Percentiles rank a stretch among this genome's conserved stretches.
These are phyloP conservation scores for Saccharomycopsis sp. DNA, from an alignment of 805 yeast species.

Conservation along the genomic window DNA sequence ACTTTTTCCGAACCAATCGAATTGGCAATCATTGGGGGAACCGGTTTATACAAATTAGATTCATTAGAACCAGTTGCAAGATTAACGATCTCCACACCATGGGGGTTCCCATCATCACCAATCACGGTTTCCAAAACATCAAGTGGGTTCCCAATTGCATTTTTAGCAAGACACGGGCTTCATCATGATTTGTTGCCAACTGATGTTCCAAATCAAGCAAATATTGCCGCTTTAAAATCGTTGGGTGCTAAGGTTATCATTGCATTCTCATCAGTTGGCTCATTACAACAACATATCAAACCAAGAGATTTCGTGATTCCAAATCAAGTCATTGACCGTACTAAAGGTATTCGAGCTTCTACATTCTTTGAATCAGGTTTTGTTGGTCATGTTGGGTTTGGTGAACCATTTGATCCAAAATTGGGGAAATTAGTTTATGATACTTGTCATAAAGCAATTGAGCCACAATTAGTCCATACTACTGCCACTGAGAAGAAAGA, in stretches of 20 bases:
- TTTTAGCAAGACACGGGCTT: slow-evolving; percentile 89
- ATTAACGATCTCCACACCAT: slow-evolving; percentile 80
- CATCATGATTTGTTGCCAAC: slow-evolving; percentile 87
- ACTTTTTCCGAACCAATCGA: slow-evolving; percentile 59
- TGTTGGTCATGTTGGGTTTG: slow-evolving; percentile 96
- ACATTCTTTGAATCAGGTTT: slow-evolving; percentile 88
- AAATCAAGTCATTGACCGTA: slow-evolving; percentile 91
- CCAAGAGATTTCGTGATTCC: slow-evolving; percentile 98
- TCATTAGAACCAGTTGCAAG: slow-evolving; percentile 81
- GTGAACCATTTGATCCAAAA: slow-evolving; percentile 86
- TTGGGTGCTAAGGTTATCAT: slow-evolving; percentile 82
- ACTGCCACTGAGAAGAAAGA: slow-evolving; percentile 64
- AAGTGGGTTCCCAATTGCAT: slow-evolving; percentile 80
- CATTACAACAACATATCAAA: slow-evolving; percentile 77
- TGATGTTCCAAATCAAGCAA: slow-evolving; percentile 89
- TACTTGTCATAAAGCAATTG: slow-evolving; percentile 37
- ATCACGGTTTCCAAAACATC: slow-evolving; percentile 81
- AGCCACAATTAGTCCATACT: slow-evolving; percentile 45
- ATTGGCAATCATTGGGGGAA: slow-evolving; percentile 93
- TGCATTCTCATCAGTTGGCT: slow-evolving; percentile 95
- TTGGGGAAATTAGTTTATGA: slow-evolving; percentile 62
- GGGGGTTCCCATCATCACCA: slow-evolving; percentile 96
- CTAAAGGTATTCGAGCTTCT: slow-evolving; percentile 88
- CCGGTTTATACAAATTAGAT: slow-evolving; percentile 88
- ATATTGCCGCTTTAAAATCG: slow-evolving; percentile 89